Evolutionary conservation across 148 eudicot genomes (phyloP), one percentile per base, ranked within the genome.

Genomic region (Rhododendron kiyosumense): DNA sequence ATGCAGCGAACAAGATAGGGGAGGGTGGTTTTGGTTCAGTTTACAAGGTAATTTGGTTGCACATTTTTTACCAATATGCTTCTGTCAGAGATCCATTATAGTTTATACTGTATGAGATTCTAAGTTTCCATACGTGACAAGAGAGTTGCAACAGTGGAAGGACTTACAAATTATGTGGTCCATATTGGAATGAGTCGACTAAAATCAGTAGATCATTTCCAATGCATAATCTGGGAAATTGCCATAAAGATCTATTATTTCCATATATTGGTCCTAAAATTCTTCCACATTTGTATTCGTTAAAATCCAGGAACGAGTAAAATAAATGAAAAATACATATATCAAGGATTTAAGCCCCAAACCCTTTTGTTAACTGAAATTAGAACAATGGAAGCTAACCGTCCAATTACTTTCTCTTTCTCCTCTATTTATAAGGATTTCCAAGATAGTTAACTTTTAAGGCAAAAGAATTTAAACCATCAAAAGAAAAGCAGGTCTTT

Each of bases 1-100:
- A 92, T 88, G 88, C 92, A 11, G 90, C 78, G 65, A 89, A 92
- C 91, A 92, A 91, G 90, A 57, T 92, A 63, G 94, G 94, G 36
- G 94, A 92, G 85, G 94, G 94, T 81, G 94, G 94, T 78, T 92
- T 92, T 85, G 94, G 94, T 84, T 69, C 89, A 9, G 94, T 92
- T 82, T 91, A 91, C 86, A 92, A 91, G 94, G 94, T 92, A 84
- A 41, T 83, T 52, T 87, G 26, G 3, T 17, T 84, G 45, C 34
- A 5, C 7, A 36, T 4, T 7, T 8, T 36, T 36, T 57, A 36
- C 36, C 65, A 3, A 17, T 51, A 49, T 82, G 38, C 41, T 43
- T 38, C 22, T 49, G 38, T 41, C 69, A 18, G 4, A 5, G 8
- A 57, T 81, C 81, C 24, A 20, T 32, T 7, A 3, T 71, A 12